phyloP scores from a whole-genome alignment of 139 green algal species.

The Nannochloris sp. region DNA sequence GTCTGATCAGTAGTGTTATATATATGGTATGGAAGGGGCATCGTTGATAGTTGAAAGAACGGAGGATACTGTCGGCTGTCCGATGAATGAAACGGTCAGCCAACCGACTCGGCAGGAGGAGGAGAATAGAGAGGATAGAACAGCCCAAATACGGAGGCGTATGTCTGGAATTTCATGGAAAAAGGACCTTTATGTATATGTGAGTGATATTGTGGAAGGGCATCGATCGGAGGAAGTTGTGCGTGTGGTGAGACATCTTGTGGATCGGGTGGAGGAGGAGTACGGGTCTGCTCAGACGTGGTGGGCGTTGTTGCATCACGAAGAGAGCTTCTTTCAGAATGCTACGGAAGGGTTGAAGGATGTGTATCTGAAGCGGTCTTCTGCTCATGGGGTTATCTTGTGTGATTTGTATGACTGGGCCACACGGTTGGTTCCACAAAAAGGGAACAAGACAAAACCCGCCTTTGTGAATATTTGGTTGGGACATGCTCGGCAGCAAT shows the following conservation, averaged over 20 bases:
- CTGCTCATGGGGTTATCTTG: slow-evolving; percentile 20
- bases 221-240: background rate
- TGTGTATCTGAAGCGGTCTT: background rate
- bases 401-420: slow-evolving; percentile 62
- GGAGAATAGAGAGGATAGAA: too few species aligned
- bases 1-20: too few species aligned
- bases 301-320: background rate
- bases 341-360: background rate
- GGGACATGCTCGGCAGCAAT: slow-evolving; percentile 62
- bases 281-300: background rate
- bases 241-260: background rate
- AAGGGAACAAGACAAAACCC: slow-evolving; percentile 40
- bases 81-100: too few species aligned
- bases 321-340: background rate
- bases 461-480: slow-evolving; percentile 69
- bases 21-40: too few species aligned
- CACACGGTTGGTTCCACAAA: slow-evolving; percentile 51
- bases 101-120: too few species aligned
- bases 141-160: too few species aligned
- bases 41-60: too few species aligned
- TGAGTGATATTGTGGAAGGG: too few species aligned
- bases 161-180: too few species aligned
- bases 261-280: background rate
- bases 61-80: too few species aligned
- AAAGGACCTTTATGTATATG: too few species aligned